Percentiles rank a stretch among this genome's conserved stretches.
Conservation (phyloP, 2,329 filamentous ascomycete species). For the Monosporascus sp. region DNA sequence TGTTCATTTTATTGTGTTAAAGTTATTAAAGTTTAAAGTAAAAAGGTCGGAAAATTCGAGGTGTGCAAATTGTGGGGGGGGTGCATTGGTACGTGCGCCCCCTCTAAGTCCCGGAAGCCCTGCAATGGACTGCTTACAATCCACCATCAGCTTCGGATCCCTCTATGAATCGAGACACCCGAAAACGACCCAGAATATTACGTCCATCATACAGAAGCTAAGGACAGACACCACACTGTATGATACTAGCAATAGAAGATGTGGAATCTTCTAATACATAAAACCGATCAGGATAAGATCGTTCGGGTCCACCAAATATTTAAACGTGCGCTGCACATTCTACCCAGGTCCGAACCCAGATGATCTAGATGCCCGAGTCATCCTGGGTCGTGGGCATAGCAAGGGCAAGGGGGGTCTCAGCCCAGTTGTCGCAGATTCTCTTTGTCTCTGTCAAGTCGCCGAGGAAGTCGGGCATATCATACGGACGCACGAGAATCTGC, state of each 20-base stretch:
- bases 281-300: too few relatives aligned
- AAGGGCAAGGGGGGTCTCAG: neutral
- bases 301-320: too few relatives aligned
- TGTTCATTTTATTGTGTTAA: too few relatives aligned
- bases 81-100: too few relatives aligned
- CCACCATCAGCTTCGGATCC: neutral
- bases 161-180: neutral
- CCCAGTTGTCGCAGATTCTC: constrained; percentile 9
- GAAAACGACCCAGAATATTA: neutral
- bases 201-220: neutral
- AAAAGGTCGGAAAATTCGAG: too few relatives aligned
- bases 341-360: too few relatives aligned
- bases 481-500: constrained; percentile 18
- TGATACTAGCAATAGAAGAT: too few relatives aligned
- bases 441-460: constrained; percentile 5
- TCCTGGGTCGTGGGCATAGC: constrained; percentile 2
- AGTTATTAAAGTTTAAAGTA: too few relatives aligned
- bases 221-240: neutral
- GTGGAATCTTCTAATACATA: too few relatives aligned
- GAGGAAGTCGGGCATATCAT: constrained; percentile 3
- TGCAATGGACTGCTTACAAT: neutral
- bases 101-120: neutral
- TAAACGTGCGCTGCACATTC: too few relatives aligned
- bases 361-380: constrained; percentile 8
- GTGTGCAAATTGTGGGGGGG: too few relatives aligned